Evolutionary conservation across 2,329 filamentous ascomycete species (phyloP).

Genomic region (Talaromyces sp.): DNA sequence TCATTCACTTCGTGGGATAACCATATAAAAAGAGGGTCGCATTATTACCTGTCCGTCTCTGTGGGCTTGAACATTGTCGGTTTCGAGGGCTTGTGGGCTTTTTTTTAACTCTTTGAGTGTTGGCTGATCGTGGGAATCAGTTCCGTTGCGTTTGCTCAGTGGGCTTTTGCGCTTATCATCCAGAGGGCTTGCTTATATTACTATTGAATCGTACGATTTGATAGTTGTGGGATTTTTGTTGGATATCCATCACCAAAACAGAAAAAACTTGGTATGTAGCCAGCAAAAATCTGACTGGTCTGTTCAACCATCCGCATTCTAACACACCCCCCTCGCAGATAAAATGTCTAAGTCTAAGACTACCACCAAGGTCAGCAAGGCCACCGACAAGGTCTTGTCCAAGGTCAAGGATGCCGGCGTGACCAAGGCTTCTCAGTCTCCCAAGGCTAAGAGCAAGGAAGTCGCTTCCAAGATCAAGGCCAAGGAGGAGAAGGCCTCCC

Average conservation of each 20-base stretch:
- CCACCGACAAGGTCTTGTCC: constrained; percentile 38
- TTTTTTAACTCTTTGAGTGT: constrained; percentile 14
- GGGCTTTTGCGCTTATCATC: constrained; percentile 16
- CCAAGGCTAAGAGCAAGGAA: constrained; percentile 41
- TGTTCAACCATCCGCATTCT: not conserved
- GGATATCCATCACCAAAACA: constrained; percentile 15
- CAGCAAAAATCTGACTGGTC: not conserved
- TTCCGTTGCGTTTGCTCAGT: constrained; percentile 28
- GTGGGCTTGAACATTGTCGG: constrained; percentile 39
- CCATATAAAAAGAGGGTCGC: constrained; percentile 31
- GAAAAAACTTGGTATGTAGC: constrained; percentile 1
- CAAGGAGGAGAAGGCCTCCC: constrained; percentile 25
- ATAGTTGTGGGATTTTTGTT: constrained; percentile 11
- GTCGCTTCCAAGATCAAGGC: constrained; percentile 34
- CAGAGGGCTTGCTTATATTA: constrained; percentile 14
- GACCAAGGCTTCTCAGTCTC: constrained; percentile 38
- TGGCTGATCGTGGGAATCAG: constrained; percentile 18
- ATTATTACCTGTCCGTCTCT: constrained; percentile 35
- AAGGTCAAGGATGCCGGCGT: constrained; percentile 45
- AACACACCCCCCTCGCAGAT: not conserved
- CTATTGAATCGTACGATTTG: constrained; percentile 7
- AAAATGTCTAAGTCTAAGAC: constrained; percentile 43
- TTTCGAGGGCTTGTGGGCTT: constrained; percentile 29
- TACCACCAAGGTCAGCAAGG: constrained; percentile 32
- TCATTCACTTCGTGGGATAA: constrained; percentile 33